These are phyloP conservation scores for Pyrrhoderma noxium DNA, from an alignment of 1,284 basidiomycete species.

Conservation along the genomic window DNA sequence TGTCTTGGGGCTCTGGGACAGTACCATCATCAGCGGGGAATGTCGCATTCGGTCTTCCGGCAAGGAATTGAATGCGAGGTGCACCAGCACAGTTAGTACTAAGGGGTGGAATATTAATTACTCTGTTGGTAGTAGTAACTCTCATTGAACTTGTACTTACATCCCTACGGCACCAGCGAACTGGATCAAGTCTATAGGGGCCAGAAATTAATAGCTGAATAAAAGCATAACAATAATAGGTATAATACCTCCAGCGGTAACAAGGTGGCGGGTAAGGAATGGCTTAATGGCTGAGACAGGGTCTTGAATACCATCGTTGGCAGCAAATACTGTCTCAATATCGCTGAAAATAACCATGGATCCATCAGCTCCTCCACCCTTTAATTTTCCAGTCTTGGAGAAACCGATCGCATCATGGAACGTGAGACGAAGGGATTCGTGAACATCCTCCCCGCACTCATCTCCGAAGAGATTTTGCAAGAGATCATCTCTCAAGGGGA, in stretches of 20 bases:
- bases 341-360: conserved; percentile 18
- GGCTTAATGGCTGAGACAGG: conserved; percentile 24
- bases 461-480: conserved; percentile 20
- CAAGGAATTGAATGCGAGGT: conserved; percentile 24
- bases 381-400: conserved; percentile 15
- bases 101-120: not conserved
- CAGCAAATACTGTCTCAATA: conserved; percentile 19
- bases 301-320: conserved; percentile 26
- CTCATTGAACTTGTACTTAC: not conserved
- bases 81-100: conserved; percentile 28
- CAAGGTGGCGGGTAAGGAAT: conserved; percentile 23
- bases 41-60: conserved; percentile 22
- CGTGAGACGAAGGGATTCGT: conserved; percentile 22
- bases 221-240: too few species aligned
- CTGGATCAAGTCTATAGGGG: conserved; percentile 23
- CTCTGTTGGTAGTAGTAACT: too few species aligned
- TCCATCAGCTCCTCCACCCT: conserved; percentile 19
- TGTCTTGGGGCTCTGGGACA: conserved; percentile 26
- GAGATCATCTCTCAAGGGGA: conserved; percentile 21
- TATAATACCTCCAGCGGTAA: conserved; percentile 21
- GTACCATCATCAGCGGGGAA: conserved; percentile 16
- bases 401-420: conserved; percentile 26
- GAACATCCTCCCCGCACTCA: conserved; percentile 20
- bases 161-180: conserved; percentile 28
- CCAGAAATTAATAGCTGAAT: too few species aligned